These are phyloP conservation scores for Camellia japonica DNA, from an alignment of 148 eudicot genomes.

Conservation along the genomic window DNA sequence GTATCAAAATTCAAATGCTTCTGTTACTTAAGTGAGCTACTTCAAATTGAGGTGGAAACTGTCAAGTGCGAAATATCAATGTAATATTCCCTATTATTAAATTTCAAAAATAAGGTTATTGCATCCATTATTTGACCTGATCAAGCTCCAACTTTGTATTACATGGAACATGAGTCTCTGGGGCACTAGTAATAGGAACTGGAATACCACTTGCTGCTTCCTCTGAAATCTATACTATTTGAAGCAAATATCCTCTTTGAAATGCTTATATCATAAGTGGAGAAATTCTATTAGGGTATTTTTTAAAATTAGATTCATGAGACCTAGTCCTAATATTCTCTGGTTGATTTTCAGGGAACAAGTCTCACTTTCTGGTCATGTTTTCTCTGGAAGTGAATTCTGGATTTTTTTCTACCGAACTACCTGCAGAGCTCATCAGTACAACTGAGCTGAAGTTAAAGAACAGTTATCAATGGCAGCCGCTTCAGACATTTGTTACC, in stretches of 20 bases:
- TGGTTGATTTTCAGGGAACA: constrained; percentile 46
- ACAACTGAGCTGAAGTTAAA: constrained; percentile 75
- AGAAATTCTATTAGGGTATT: not conserved
- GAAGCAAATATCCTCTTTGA: too few relatives aligned
- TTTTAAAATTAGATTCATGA: not conserved
- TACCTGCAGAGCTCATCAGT: constrained; percentile 67
- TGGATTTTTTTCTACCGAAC: constrained; percentile 63
- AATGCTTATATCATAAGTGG: too few relatives aligned
- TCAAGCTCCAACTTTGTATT: too few relatives aligned
- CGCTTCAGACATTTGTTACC: constrained; percentile 79
- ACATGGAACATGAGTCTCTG: too few relatives aligned
- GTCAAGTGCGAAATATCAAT: not conserved
- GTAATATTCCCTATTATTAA: not conserved
- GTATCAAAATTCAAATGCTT: not conserved
- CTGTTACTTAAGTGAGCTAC: not conserved
- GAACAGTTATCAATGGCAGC: constrained; percentile 79
- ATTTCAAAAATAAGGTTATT: too few relatives aligned
- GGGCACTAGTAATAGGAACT: too few relatives aligned
- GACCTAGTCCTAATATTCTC: constrained; percentile 1
- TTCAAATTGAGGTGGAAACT: not conserved
- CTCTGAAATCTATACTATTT: too few relatives aligned
- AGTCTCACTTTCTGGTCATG: constrained; percentile 61
- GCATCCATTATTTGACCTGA: too few relatives aligned
- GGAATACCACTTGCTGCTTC: too few relatives aligned
- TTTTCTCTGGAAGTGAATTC: constrained; percentile 76